Evolutionary conservation across 768 basidiomycete species (phyloP), one percentile per base, ranked within the genome.

Genomic region (Tylopilus sp.): DNA sequence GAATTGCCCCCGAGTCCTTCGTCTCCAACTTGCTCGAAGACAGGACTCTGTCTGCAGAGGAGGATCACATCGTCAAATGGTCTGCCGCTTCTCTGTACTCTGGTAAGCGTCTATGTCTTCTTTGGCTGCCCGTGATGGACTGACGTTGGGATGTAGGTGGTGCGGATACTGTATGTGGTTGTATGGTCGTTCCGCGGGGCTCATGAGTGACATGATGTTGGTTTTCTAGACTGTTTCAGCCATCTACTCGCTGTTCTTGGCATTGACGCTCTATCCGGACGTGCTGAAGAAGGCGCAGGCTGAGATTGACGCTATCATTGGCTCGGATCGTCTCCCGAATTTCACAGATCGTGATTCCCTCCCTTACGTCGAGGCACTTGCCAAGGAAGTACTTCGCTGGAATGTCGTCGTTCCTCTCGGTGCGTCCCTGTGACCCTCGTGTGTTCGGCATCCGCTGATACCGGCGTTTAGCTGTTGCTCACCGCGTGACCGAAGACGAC

Each of bases 61-160:
- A 85, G 51, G 83, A 86, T 52, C 68, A 68, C 13, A 68, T 75
- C 53, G 71, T 88, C 51, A 87, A 84, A 63, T 85, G 85, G 81
- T 79, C 83, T 35, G 74, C 68, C n/a, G 68, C 66, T 46, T 68
- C 67, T 1, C 38, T 68, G 53, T 68, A 68, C 35, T 57, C 55
- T 2, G 67, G 68, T 59, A 51, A 55, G 42, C 62, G 22, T 0
- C 41, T 50, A 7, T 57, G 57, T 28, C 65, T 58, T 23, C 38
- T 41, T 1, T 44, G 31, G 21, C 12, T 7, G 25, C n/a, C n/a
- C n/a, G 26, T 13, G 3, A 21, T 61, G 21, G 23, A 35, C 48
- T 57, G 48, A 53, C 40, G n/a, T 43, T 11, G 1, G 22, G 44
- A 3, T 25, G 9, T n/a, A 66, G 83, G 79, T 39, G 83, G 81